These are phyloP conservation scores for Sporothrix brasiliensis DNA, from an alignment of 2,329 filamentous ascomycete species.

Conservation along the genomic window DNA sequence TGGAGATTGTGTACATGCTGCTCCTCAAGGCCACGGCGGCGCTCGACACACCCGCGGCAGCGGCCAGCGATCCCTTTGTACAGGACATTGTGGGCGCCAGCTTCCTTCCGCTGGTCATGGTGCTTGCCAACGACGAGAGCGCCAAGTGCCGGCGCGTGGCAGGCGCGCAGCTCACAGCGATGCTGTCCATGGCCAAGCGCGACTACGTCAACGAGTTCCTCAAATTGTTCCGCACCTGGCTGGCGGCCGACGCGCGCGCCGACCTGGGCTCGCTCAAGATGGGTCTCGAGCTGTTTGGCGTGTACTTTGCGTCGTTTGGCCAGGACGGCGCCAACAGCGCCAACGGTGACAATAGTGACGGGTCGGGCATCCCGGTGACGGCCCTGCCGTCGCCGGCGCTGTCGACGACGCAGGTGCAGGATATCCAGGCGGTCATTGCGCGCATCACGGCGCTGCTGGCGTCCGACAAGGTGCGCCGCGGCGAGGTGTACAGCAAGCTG, in stretches of 20 bases:
- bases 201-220: slow-evolving; percentile 73
- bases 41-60: slow-evolving; percentile 19
- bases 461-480: slow-evolving; percentile 62
- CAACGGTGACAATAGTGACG: background rate
- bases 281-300: slow-evolving; percentile 67
- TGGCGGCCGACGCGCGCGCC: slow-evolving; percentile 52
- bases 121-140: slow-evolving; percentile 86
- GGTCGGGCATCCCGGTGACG: slow-evolving; percentile 10
- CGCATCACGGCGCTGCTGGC: slow-evolving; percentile 58
- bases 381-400: slow-evolving; percentile 18
- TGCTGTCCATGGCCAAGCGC: slow-evolving; percentile 76
- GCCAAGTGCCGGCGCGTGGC: slow-evolving; percentile 83
- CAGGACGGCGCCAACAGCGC: slow-evolving; percentile 7
- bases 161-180: slow-evolving; percentile 74
- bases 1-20: slow-evolving; percentile 88
- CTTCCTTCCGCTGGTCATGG: slow-evolving; percentile 83
- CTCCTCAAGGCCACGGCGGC: slow-evolving; percentile 71
- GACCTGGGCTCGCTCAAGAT: slow-evolving; percentile 73
- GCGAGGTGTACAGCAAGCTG: slow-evolving; percentile 50
- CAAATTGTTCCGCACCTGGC: slow-evolving; percentile 71
- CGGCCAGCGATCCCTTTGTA: slow-evolving; percentile 64
- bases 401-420: slow-evolving; percentile 63
- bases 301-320: slow-evolving; percentile 72
- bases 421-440: slow-evolving; percentile 65
- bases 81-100: slow-evolving; percentile 80